Conservation (phyloP, 2,329 filamentous ascomycete genomes). For the Exserohilum turcica region DNA sequence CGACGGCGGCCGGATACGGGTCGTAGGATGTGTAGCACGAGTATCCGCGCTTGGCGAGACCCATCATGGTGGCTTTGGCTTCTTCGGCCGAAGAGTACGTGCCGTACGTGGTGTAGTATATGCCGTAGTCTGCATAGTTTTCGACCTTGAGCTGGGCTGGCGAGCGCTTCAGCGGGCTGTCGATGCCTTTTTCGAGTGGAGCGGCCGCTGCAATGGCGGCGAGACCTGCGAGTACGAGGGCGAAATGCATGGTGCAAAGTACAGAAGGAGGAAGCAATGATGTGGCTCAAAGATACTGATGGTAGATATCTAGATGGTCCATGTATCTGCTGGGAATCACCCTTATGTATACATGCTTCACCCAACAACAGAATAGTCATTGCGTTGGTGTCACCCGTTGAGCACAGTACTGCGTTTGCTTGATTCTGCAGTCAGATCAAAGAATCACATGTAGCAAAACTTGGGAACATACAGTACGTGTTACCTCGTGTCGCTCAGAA, state of each 20-base stretch:
- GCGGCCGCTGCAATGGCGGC: constrained; percentile 13
- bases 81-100: neutral
- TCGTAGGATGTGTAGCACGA: neutral
- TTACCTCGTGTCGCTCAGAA: neutral
- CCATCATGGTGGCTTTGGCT: neutral
- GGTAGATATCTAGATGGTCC: neutral
- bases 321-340: neutral
- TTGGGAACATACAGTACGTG: neutral
- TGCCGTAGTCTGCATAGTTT: neutral
- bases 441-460: neutral
- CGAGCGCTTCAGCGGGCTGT: neutral
- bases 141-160: neutral
- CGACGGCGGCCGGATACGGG: neutral
- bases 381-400: constrained; percentile 14
- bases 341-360: constrained; percentile 12
- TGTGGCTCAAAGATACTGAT: neutral
- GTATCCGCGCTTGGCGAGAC: neutral
- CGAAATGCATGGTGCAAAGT: constrained; percentile 19
- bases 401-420: neutral
- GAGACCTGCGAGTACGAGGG: constrained; percentile 17
- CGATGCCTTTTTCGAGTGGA: constrained; percentile 14
- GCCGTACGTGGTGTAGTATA: constrained; percentile 2
- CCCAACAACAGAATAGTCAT: neutral
- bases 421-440: neutral
- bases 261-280: neutral